Conservation (phyloP, 257 asterid species). For the Capsicum baccatum region DNA sequence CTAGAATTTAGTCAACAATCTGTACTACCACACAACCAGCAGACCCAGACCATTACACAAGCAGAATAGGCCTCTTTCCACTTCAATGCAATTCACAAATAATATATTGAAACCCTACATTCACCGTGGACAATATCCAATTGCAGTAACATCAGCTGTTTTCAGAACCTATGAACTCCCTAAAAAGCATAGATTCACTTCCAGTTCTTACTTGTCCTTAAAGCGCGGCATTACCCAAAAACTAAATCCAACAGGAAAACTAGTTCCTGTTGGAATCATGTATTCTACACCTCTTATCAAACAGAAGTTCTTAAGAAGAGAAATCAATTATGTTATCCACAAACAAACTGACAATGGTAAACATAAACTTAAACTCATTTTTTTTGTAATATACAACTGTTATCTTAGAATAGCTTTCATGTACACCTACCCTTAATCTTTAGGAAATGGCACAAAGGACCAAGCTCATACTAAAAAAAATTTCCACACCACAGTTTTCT, state of each 20-base stretch:
- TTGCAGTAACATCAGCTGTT: background rate
- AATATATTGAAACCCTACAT: background rate
- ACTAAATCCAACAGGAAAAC: background rate
- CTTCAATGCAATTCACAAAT: conserved; percentile 11
- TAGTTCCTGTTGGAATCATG: background rate
- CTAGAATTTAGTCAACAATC: background rate
- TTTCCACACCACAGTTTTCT: background rate
- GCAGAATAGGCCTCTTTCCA: background rate
- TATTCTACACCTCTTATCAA: conserved; percentile 7
- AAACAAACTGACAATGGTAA: background rate
- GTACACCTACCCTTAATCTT: background rate
- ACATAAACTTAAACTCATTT: background rate
- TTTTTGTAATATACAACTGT: background rate
- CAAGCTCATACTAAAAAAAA: background rate
- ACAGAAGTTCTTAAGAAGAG: background rate
- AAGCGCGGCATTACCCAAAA: background rate
- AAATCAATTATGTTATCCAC: background rate
- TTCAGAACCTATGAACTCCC: background rate
- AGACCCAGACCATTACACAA: conserved; percentile 7
- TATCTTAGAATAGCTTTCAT: background rate
- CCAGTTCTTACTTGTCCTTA: background rate
- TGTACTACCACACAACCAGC: background rate
- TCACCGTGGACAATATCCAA: background rate
- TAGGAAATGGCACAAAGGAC: conserved; percentile 2
- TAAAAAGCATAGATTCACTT: conserved; percentile 12